phyloP scores from a whole-genome alignment of 805 yeast species.

The Kodamaea lidongshanica region DNA sequence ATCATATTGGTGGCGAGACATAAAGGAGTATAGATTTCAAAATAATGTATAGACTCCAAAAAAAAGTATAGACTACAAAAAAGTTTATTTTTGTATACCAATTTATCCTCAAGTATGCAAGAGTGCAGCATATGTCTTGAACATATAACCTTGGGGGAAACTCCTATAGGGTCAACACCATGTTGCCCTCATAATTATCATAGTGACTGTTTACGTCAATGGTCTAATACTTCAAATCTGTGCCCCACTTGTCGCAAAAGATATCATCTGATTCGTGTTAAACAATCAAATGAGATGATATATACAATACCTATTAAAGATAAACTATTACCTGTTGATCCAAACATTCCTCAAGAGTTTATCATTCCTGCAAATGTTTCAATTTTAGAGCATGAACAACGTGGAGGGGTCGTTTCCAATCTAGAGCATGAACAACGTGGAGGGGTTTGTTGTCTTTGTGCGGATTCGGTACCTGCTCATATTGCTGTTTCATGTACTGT shows the following conservation, averaged over 20 bases:
- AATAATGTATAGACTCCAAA: too few relatives aligned
- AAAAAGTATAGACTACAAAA: too few relatives aligned
- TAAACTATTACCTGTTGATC: conserved; percentile 18
- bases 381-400: conserved; percentile 1
- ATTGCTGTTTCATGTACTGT: conserved; percentile 1
- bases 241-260: conserved; percentile 58
- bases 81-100: too few relatives aligned
- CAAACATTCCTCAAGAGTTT: conserved; percentile 5
- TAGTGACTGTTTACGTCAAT: conserved; percentile 46
- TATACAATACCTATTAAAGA: conserved; percentile 22
- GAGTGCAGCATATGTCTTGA: conserved; percentile 62
- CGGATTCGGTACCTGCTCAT: conserved; percentile 2
- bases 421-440: not conserved
- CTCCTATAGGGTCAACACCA: conserved; percentile 8
- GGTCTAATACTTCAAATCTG: conserved; percentile 52
- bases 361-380: conserved; percentile 6
- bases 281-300: conserved; percentile 9
- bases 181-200: conserved; percentile 38
- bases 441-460: conserved; percentile 5
- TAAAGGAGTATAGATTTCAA: too few relatives aligned
- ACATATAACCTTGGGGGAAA: conserved; percentile 4
- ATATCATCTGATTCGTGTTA: conserved; percentile 33
- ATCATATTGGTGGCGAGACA: conserved; percentile 90
- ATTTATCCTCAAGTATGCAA: too few relatives aligned
- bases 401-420: too few relatives aligned